Evolutionary conservation across 2,329 filamentous ascomycete genomes (phyloP), one percentile per base, ranked within the genome.

Genomic region (Colletotrichum somersetense): DNA sequence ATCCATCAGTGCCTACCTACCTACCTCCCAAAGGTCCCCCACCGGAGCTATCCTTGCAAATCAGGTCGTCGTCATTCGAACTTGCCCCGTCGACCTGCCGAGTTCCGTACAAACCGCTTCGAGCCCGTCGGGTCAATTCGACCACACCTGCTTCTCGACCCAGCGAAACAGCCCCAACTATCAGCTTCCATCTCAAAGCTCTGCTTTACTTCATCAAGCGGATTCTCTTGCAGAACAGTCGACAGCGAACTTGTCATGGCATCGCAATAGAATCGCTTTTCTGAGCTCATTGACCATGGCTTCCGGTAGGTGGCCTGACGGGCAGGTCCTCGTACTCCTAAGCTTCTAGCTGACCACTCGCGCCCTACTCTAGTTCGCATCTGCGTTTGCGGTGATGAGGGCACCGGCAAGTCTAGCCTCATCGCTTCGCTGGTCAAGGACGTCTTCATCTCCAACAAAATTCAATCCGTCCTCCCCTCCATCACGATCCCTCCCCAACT

Each of bases 351-450:
- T 73, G 69, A 75, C 58, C 11, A 67, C 12, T 50, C 14, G 16
- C 61, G 42, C 30, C 42, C 35, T 26, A 5, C 23, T n/a, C 42
- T 75, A 85, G 96, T 98, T 73, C 93, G 96, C 75, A 95, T 98
- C 79, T 97, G 95, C 82, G 94, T 98, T 71, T 98, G 95, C 85
- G 96, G 96, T 79, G 96, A 99, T 82, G 96, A 98, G 84, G 93
- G 93, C 77, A 95, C 93, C n/a, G 95, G 95, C 77, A 75, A 97
- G 84, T 96, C 93, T 72, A 96, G 93, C 81, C 88, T 97, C 81
- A 97, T 97, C 79, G 96, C 95, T 67, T 97, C 95, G 69, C 91
- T 99, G 50, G 96, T 99, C 81, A 98, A 98, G 81, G 96, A 98
- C 80, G 93, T 96, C 81, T 99, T 98, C 82, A 93, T 98, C 77